These are phyloP conservation scores for Cubamyces sp. DNA, from an alignment of 768 basidiomycete genomes.

Conservation along the genomic window DNA sequence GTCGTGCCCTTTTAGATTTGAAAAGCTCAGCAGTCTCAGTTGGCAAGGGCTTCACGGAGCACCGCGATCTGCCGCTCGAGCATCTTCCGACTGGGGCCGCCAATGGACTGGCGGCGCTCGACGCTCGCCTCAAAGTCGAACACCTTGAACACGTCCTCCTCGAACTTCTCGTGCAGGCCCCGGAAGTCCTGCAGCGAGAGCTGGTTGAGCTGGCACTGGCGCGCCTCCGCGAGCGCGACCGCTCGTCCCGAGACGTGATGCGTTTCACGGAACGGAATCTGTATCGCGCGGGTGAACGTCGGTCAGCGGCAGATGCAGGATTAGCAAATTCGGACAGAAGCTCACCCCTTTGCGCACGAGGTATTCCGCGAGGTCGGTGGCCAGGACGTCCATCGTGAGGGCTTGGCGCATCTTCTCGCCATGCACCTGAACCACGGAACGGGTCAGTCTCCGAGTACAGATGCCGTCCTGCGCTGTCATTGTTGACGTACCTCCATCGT, in stretches of 20 bases:
- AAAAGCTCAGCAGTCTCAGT: slow-evolving; percentile 16
- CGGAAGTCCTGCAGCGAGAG: slow-evolving; percentile 83
- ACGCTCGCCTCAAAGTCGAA: slow-evolving; percentile 97
- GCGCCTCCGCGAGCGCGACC: slow-evolving; percentile 90
- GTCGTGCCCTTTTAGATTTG: neutral
- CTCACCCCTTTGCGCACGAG: slow-evolving; percentile 97
- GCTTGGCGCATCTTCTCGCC: slow-evolving; percentile 88
- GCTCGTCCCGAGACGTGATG: slow-evolving; percentile 98
- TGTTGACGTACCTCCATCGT: slow-evolving; percentile 71
- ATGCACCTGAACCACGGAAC: slow-evolving; percentile 63
- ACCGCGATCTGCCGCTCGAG: slow-evolving; percentile 84
- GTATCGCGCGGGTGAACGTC: slow-evolving; percentile 14
- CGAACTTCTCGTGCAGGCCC: slow-evolving; percentile 73
- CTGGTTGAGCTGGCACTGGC: slow-evolving; percentile 78
- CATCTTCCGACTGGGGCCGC: slow-evolving; percentile 86
- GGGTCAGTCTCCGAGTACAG: slow-evolving; percentile 6
- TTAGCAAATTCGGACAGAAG: slow-evolving; percentile 24
- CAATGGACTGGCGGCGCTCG: slow-evolving; percentile 89
- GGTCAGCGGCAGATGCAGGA: neutral
- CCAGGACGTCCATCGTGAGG: slow-evolving; percentile 96
- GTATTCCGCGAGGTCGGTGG: slow-evolving; percentile 98
- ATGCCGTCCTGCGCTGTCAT: too few species aligned
- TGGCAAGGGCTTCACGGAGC: slow-evolving; percentile 60
- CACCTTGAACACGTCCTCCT: slow-evolving; percentile 77
- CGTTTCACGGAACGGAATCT: slow-evolving; percentile 99